A percentile compares a stretch with the other conserved stretches of the same genome.
Evolutionary conservation across 768 basidiomycete genomes (phyloP).

Genomic region (Pholiota microspora): DNA sequence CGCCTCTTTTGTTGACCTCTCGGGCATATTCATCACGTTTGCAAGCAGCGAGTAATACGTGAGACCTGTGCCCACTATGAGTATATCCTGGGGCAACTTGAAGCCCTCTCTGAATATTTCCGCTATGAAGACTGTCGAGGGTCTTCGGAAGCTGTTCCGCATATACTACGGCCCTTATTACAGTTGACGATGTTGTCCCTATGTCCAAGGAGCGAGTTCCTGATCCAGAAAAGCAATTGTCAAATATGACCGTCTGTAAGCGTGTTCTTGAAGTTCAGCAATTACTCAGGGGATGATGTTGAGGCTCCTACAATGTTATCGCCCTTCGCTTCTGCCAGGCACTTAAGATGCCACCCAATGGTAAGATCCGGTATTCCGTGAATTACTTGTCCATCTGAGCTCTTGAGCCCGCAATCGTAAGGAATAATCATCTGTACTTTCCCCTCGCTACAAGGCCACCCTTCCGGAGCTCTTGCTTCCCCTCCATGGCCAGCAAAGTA

Average conservation of each 20-base stretch:
- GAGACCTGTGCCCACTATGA: slow-evolving; percentile 1
- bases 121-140: too few species aligned
- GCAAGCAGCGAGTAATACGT: slow-evolving; percentile 12
- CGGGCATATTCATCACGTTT: slow-evolving; percentile 4
- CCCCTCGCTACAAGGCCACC: background rate
- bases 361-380: slow-evolving; percentile 58
- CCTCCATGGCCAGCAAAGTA: slow-evolving; percentile 6
- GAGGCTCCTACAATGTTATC: slow-evolving; percentile 42
- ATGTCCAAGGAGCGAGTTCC: slow-evolving; percentile 3
- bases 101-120: background rate
- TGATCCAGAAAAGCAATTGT: slow-evolving; percentile 12
- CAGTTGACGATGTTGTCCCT: background rate
- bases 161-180: background rate
- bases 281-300: background rate
- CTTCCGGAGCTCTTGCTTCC: background rate
- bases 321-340: slow-evolving; percentile 49
- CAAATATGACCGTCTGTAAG: slow-evolving; percentile 11
- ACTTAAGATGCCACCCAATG: slow-evolving; percentile 46
- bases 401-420: slow-evolving; percentile 48
- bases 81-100: background rate
- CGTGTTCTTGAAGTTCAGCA: background rate
- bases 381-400: slow-evolving; percentile 34
- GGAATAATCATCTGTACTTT: slow-evolving; percentile 55
- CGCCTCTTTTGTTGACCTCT: slow-evolving; percentile 7
- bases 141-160: background rate